Evolutionary conservation across 495 filamentous ascomycete species (phyloP).

Genomic region (Aspergillus heteromorphus): DNA sequence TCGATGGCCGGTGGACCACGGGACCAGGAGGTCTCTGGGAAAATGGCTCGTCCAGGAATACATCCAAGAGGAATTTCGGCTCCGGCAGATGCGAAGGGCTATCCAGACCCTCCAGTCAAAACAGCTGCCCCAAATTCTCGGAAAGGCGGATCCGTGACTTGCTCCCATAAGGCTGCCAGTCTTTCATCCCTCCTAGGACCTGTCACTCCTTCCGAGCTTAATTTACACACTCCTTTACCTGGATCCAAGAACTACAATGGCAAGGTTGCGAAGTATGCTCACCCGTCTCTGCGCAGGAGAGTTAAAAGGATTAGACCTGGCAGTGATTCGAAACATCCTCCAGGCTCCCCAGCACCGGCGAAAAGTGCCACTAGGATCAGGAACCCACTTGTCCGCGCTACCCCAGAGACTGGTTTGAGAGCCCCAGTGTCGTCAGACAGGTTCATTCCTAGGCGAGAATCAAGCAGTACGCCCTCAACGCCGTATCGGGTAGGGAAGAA

Average conservation of each 20-base stretch:
- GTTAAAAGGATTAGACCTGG: neutral
- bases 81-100: neutral
- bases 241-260: neutral
- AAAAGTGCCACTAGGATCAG: conserved; percentile 16
- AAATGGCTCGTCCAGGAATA: neutral
- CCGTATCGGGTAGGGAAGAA: conserved; percentile 62
- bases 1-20: neutral
- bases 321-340: neutral
- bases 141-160: neutral
- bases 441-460: conserved; percentile 58
- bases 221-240: neutral
- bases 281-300: neutral
- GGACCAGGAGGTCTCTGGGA: neutral
- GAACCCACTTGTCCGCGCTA: neutral
- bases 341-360: neutral
- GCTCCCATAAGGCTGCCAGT: neutral
- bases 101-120: neutral
- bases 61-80: neutral
- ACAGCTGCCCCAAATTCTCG: neutral
- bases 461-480: conserved; percentile 39
- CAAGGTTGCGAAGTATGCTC: neutral
- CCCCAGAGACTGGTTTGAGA: conserved; percentile 6
- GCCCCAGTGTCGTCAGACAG: conserved; percentile 51
- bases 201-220: neutral
- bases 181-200: neutral